These are phyloP conservation scores for Aspergillus pseudoviridinutans DNA, from an alignment of 2,329 filamentous ascomycete species.

Conservation along the genomic window DNA sequence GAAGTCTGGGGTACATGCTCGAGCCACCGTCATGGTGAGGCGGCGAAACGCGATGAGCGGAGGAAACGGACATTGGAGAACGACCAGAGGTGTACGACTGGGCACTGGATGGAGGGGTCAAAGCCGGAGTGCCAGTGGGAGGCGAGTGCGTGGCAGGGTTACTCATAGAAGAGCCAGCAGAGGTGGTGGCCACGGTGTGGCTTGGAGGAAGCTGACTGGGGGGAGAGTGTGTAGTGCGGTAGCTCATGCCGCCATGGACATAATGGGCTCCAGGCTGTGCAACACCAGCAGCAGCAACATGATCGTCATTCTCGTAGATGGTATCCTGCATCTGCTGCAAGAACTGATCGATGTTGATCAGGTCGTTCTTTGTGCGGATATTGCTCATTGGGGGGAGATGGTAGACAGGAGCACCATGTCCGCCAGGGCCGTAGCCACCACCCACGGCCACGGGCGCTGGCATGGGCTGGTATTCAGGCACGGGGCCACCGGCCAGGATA, in stretches of 20 bases:
- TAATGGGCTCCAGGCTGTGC: constrained; percentile 70
- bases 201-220: constrained; percentile 40
- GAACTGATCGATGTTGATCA: constrained; percentile 90
- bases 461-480: constrained; percentile 51
- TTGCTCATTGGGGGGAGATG: constrained; percentile 83
- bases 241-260: constrained; percentile 49
- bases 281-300: constrained; percentile 73
- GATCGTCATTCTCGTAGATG: constrained; percentile 87
- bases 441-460: constrained; percentile 55
- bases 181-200: constrained; percentile 38
- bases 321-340: constrained; percentile 94
- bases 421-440: constrained; percentile 50
- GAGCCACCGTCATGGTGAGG: constrained; percentile 43
- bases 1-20: constrained; percentile 61
- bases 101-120: constrained; percentile 60
- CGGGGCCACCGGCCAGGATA: constrained; percentile 55
- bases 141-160: constrained; percentile 41
- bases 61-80: constrained; percentile 54
- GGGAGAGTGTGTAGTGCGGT: constrained; percentile 57
- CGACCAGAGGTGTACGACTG: constrained; percentile 61
- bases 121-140: constrained; percentile 54
- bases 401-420: constrained; percentile 71
- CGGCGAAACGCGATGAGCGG: constrained; percentile 49
- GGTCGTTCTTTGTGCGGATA: constrained; percentile 86
- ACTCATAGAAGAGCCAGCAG: constrained; percentile 37